These are phyloP conservation scores for Mycena chlorophos DNA, from an alignment of 768 basidiomycete genomes.

Conservation along the genomic window DNA sequence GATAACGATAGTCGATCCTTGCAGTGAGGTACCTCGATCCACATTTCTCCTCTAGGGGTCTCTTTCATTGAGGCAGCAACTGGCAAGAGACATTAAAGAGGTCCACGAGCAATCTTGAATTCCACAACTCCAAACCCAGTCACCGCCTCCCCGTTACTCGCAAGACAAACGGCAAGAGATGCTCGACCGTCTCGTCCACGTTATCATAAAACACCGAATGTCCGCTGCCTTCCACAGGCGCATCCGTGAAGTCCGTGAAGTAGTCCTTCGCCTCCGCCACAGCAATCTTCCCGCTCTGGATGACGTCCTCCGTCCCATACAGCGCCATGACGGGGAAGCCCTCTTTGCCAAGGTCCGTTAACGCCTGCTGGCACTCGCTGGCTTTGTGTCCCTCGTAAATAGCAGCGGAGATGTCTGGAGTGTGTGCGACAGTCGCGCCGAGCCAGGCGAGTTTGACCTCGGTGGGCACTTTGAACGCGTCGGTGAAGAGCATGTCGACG, in stretches of 20 bases:
- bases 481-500: conserved; percentile 7
- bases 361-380: conserved; percentile 4
- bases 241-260: conserved; percentile 16
- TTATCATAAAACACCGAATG: conserved; percentile 19
- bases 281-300: conserved; percentile 12
- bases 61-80: no score
- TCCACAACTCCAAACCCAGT: no score
- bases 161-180: conserved; percentile 14
- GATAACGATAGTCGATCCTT: no score
- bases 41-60: no score
- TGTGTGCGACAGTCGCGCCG: conserved; percentile 2
- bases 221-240: conserved; percentile 13
- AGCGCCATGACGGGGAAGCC: conserved; percentile 19
- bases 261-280: conserved; percentile 7
- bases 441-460: conserved; percentile 16
- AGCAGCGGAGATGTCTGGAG: neutral
- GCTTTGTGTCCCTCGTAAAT: conserved; percentile 7
- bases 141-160: conserved; percentile 2
- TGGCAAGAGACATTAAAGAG: no score
- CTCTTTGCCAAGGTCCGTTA: conserved; percentile 5
- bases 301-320: conserved; percentile 14
- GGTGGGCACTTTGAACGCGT: conserved; percentile 4
- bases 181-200: conserved; percentile 12
- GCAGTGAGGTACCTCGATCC: no score
- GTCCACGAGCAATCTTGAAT: no score